Evolutionary conservation across 2,329 filamentous ascomycete species (phyloP), one percentile per base, ranked within the genome.

Genomic region (Zymoseptoria brevis): DNA sequence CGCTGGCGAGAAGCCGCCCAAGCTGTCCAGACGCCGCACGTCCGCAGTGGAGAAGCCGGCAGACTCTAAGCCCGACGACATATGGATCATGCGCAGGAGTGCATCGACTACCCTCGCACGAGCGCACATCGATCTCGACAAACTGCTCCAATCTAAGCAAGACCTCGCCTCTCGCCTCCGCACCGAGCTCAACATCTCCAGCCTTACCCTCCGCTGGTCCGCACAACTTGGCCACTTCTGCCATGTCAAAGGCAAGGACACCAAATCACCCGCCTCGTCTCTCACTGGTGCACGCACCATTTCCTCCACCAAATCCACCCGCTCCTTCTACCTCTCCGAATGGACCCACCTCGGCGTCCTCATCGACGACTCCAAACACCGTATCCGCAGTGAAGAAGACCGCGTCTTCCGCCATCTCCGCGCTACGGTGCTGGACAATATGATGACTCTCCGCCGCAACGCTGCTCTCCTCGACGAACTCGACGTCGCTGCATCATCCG

Each of bases 381-480:
- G 87, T 50, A 95, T 99, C 68, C 85, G 90, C 45, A 80, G 82
- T 59, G 94, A 96, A 73, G 94, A 99, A 75, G 84, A 90, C 67
- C 81, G 83, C 51, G 87, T 99, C 7, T 90, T 97, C 66, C 79
- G 84, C 58, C 76, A 81, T 4, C 79, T 99, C 8, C 87, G 93
- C 29, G 83, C 86, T 61, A 80, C 83, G 55, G 91, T 96, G 0
- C 85, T 97, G 3, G 76, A 83, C 53, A 93, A 92, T 67, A 82
- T 99, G 2, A 85, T 96, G 63, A 90, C 87, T 68, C 83, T 99
- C 13, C 87, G 94, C 5, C 88, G 88, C 59, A 97, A 96, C 73
- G 92, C 93, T 9, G 82, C 85, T n/a, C 88, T 96, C 0, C 83
- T 99, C 19, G 93, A 97, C 72, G 92, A 96, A 73, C 83, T 99